Evolutionary conservation across 2,329 filamentous ascomycete species (phyloP).

Genomic region (Colletotrichum horii): DNA sequence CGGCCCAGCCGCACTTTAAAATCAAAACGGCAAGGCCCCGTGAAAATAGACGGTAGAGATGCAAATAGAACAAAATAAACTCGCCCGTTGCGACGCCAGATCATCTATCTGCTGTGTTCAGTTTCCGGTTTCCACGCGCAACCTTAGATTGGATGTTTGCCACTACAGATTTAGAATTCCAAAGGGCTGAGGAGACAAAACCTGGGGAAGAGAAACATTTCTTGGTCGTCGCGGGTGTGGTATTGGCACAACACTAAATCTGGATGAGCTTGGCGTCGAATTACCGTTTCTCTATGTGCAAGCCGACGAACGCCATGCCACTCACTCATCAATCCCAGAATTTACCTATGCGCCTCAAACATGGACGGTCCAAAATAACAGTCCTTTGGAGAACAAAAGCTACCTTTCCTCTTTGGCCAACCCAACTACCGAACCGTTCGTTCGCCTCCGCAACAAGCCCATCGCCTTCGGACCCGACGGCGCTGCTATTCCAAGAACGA

Average conservation of each 20-base stretch:
- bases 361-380: not conserved
- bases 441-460: not conserved
- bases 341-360: not conserved
- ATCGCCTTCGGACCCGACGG: constrained; percentile 1
- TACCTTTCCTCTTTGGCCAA: not conserved
- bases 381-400: not conserved
- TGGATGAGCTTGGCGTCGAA: not conserved
- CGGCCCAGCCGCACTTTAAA: not conserved
- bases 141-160: not conserved
- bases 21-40: not conserved
- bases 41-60: not conserved
- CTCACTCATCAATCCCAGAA: not conserved
- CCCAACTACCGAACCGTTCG: not conserved
- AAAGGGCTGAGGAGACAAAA: not conserved
- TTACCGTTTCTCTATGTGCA: not conserved
- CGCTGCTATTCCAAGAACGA: constrained; percentile 13
- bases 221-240: not conserved
- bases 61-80: not conserved
- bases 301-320: not conserved
- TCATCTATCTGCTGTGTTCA: not conserved
- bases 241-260: not conserved
- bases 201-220: constrained; percentile 13
- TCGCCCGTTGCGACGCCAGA: not conserved
- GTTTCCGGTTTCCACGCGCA: not conserved
- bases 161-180: not conserved